Evolutionary conservation across 306 rosid genomes (phyloP).

Genomic region (Cucumis cinereus): DNA sequence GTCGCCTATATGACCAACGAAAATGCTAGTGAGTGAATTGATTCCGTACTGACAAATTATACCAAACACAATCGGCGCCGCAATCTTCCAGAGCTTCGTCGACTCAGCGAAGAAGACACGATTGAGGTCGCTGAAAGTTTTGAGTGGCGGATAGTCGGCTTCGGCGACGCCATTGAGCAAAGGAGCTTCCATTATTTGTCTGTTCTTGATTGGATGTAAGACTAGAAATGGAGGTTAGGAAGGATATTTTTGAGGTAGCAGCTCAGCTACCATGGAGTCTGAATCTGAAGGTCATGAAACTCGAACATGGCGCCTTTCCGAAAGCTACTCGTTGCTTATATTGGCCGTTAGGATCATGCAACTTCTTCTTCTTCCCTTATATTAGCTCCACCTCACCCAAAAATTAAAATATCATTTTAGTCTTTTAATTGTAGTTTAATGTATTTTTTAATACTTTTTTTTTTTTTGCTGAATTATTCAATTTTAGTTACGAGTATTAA

Average conservation of each 20-base stretch:
- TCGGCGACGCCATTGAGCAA: neutral
- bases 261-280: neutral
- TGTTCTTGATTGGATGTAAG: too few species aligned
- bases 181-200: constrained; percentile 15
- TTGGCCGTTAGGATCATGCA: neutral
- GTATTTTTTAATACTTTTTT: too few species aligned
- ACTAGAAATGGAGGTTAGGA: neutral
- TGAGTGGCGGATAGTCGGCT: constrained; percentile 29
- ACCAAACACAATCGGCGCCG: constrained; percentile 34
- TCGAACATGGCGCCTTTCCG: neutral
- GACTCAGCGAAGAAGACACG: constrained; percentile 33
- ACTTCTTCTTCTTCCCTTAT: neutral
- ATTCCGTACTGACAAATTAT: constrained; percentile 38
- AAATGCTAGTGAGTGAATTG: constrained; percentile 45
- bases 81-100: constrained; percentile 42
- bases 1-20: constrained; percentile 74
- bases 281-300: neutral
- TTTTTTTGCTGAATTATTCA: too few species aligned
- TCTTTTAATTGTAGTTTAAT: too few species aligned
- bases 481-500: too few species aligned
- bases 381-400: neutral
- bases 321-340: neutral
- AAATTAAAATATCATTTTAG: too few species aligned
- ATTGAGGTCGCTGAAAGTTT: constrained; percentile 8
- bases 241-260: too few species aligned